Base-by-base conservation (phyloP, 2,329 filamentous ascomycete genomes). In the Aspergillus neotritici region DNA sequence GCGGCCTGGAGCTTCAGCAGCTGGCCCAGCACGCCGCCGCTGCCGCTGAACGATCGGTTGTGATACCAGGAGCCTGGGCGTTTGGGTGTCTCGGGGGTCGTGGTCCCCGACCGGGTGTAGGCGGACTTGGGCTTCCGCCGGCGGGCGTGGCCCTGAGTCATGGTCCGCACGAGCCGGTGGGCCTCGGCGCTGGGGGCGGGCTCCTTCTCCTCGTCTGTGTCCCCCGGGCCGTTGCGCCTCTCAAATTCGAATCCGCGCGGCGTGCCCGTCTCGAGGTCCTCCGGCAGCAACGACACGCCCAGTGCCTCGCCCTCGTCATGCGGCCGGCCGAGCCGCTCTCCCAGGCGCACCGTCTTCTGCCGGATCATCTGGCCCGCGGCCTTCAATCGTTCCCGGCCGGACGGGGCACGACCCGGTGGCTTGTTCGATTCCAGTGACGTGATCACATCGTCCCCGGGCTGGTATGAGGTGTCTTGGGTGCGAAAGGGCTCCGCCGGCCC, bases 1-100 rank as follows among this genome's bases (percentile, higher is more conserved):
- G 73, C 69, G 41, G 78, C 75, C 53, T 87, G 84, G 3, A 89
- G 70, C 61, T 82, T 86, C 38, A 93, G 69, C 1, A 94, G 68
- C 1, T 82, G 83, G 1, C 83, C 80, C 1, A 94, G 68, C 34
- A 91, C 80, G 21, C 87, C 86, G 3, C 63, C 60, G 4, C 54
- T 55, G 3, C 61, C 60, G 12, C 44, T 51, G 12, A 58, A 45
- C 2, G 57, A 59, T 12, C 58, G 58, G 15, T 46, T 35, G 4
- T 50, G 49, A 31, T 58, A 60, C 48, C 48, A 50, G 12, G 54
- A 52, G n/a, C 53, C 50, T 14, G 55, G 54, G 29, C 53, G 50
- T 33, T 56, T 39, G 17, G 51, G 28, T 3, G 52, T 48, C 30
- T 64, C 61, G 1, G 63, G 63, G 1, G 63, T 65, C 8, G 51